These are phyloP conservation scores for Fusarium temperatum DNA, from an alignment of 2,329 filamentous ascomycete species.

Conservation along the genomic window DNA sequence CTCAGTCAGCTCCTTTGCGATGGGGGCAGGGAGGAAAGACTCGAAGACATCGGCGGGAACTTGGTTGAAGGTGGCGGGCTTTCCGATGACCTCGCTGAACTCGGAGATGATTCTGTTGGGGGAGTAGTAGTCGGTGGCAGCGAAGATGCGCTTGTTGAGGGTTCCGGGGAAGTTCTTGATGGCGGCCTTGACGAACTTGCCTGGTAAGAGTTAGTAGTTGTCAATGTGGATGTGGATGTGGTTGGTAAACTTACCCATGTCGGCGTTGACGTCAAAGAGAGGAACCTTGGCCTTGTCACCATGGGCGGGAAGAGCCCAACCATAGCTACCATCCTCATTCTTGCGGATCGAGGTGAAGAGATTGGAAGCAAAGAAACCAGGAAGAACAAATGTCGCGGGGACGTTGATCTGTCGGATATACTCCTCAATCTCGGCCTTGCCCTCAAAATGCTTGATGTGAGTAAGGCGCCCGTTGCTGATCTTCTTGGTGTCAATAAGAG, in stretches of 20 bases:
- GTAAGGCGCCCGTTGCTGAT: slow-evolving; percentile 49
- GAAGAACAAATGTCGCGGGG: slow-evolving; percentile 60
- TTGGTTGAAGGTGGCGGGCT: slow-evolving; percentile 43
- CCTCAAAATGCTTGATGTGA: slow-evolving; percentile 62
- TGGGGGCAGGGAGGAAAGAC: slow-evolving; percentile 42
- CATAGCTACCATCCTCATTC: slow-evolving; percentile 43
- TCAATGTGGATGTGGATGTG: accelerated
- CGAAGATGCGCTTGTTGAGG: slow-evolving; percentile 48
- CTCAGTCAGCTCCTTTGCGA: slow-evolving; percentile 52
- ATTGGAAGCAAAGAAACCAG: slow-evolving; percentile 66
- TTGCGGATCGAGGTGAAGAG: slow-evolving; percentile 43
- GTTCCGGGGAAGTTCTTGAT: slow-evolving; percentile 42
- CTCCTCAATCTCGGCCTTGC: slow-evolving; percentile 64
- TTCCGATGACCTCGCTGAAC: slow-evolving; percentile 49
- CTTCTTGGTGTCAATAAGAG: slow-evolving; percentile 52
- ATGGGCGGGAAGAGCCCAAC: slow-evolving; percentile 42
- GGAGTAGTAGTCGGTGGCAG: slow-evolving; percentile 50
- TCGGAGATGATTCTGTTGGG: slow-evolving; percentile 46
- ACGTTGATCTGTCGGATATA: slow-evolving; percentile 63
- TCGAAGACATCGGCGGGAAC: slow-evolving; percentile 49
- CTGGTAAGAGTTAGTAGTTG: background rate
- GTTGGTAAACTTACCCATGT: slow-evolving; percentile 49
- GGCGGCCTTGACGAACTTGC: slow-evolving; percentile 49
- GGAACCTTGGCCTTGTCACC: slow-evolving; percentile 48
- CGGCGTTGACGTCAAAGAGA: slow-evolving; percentile 48